These are phyloP conservation scores for Eucommia ulmoides DNA, from an alignment of 257 asterid genomes.

Conservation along the genomic window DNA sequence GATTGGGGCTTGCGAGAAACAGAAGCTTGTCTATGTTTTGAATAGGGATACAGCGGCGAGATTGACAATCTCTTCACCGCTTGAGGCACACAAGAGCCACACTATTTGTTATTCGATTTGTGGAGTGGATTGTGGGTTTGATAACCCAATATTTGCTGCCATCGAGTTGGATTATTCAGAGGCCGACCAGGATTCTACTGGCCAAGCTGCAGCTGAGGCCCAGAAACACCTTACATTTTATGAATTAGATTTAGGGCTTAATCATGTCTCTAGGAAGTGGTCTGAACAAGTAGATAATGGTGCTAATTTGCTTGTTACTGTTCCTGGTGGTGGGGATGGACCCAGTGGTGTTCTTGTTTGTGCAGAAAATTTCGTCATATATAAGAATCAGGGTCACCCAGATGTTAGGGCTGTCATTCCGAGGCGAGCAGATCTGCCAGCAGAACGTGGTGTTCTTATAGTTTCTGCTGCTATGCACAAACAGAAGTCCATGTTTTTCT, in stretches of 20 bases:
- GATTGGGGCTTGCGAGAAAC: slow-evolving; percentile 97
- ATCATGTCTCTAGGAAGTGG: slow-evolving; percentile 98
- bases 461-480: slow-evolving; percentile 92
- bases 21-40: slow-evolving; percentile 95
- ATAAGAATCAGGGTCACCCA: slow-evolving; percentile 91
- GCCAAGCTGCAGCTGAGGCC: slow-evolving; percentile 84
- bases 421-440: slow-evolving; percentile 87
- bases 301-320: slow-evolving; percentile 92
- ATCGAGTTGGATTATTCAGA: slow-evolving; percentile 91
- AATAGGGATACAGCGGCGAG: slow-evolving; percentile 97
- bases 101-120: slow-evolving; percentile 72
- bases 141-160: slow-evolving; percentile 92
- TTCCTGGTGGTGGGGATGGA: slow-evolving; percentile 99
- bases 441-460: slow-evolving; percentile 92
- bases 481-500: slow-evolving; percentile 96
- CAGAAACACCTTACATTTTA: slow-evolving; percentile 89
- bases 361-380: slow-evolving; percentile 91
- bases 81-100: slow-evolving; percentile 96
- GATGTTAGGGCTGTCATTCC: slow-evolving; percentile 97
- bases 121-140: slow-evolving; percentile 95
- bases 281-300: slow-evolving; percentile 95
- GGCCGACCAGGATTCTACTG: slow-evolving; percentile 97
- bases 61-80: slow-evolving; percentile 83
- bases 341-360: slow-evolving; percentile 99
- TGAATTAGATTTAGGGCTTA: slow-evolving; percentile 93